Conservation (phyloP, 306 rosid species). For the Fragaria iinumae region DNA sequence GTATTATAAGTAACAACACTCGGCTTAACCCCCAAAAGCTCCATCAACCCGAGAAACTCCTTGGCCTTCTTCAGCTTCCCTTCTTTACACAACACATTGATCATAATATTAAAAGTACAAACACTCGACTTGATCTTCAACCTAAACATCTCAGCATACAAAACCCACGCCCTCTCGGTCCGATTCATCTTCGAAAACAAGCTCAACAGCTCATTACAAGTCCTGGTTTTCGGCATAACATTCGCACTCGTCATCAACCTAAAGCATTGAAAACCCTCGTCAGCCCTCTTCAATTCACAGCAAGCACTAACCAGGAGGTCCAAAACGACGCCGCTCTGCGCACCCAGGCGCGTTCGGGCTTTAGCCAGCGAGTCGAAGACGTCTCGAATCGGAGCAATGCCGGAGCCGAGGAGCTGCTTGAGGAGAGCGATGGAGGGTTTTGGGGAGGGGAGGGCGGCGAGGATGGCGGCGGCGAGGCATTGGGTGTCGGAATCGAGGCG, state of each 20-base stretch:
- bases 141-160: constrained; percentile 88
- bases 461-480: constrained; percentile 57
- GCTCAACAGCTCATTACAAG: constrained; percentile 64
- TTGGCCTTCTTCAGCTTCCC: constrained; percentile 79
- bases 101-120: constrained; percentile 75
- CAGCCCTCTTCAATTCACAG: constrained; percentile 53
- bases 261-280: constrained; percentile 63
- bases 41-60: constrained; percentile 69
- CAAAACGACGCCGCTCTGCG: constrained; percentile 33
- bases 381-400: constrained; percentile 17
- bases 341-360: constrained; percentile 34
- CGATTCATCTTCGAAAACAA: constrained; percentile 50
- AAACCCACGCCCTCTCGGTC: constrained; percentile 60
- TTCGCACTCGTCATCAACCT: constrained; percentile 49
- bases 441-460: constrained; percentile 56
- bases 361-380: constrained; percentile 40
- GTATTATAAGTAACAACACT: constrained; percentile 73
- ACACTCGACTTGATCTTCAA: constrained; percentile 56
- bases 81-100: constrained; percentile 78
- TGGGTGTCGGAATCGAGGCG: constrained; percentile 37
- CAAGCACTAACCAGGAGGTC: constrained; percentile 52
- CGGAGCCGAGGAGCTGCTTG: constrained; percentile 33
- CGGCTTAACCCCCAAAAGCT: constrained; percentile 53
- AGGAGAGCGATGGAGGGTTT: constrained; percentile 47
- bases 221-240: constrained; percentile 46